These are phyloP conservation scores for Kuraishia hungarica DNA, from an alignment of 805 yeast species.

Conservation along the genomic window DNA sequence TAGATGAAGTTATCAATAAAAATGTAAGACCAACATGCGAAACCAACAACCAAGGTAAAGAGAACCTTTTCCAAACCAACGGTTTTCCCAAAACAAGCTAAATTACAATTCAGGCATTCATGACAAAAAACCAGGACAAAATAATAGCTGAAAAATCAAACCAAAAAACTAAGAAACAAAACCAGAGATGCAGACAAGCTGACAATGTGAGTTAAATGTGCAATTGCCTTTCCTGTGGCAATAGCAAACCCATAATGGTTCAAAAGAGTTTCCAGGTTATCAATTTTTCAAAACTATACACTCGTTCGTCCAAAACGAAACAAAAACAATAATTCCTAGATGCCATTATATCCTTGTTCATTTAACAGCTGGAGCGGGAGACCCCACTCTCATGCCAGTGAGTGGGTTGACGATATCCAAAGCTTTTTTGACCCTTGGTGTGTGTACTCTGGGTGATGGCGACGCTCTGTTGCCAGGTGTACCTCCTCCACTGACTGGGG, in stretches of 20 bases:
- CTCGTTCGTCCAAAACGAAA: not conserved
- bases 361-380: conserved; percentile 29
- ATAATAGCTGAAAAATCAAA: not conserved
- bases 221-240: too few relatives aligned
- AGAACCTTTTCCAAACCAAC: not conserved
- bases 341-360: not conserved
- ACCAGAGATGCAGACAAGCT: not conserved
- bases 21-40: not conserved
- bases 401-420: conserved; percentile 57
- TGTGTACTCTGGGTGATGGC: conserved; percentile 35
- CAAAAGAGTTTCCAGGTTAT: too few relatives aligned
- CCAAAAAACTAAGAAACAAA: not conserved
- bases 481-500: conserved; percentile 5
- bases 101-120: not conserved
- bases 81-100: not conserved
- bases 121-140: conserved; percentile 5
- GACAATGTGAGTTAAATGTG: too few relatives aligned
- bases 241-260: not conserved
- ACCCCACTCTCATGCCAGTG: conserved; percentile 46
- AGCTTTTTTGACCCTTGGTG: conserved; percentile 52
- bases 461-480: conserved; percentile 1
- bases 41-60: not conserved
- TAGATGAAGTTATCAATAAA: not conserved
- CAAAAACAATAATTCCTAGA: not conserved
- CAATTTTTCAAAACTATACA: not conserved